Percentiles rank a stretch among this genome's conserved stretches.
Evolutionary conservation across 441 rosid genomes (phyloP).

Genomic region (Erodium moschatum): DNA sequence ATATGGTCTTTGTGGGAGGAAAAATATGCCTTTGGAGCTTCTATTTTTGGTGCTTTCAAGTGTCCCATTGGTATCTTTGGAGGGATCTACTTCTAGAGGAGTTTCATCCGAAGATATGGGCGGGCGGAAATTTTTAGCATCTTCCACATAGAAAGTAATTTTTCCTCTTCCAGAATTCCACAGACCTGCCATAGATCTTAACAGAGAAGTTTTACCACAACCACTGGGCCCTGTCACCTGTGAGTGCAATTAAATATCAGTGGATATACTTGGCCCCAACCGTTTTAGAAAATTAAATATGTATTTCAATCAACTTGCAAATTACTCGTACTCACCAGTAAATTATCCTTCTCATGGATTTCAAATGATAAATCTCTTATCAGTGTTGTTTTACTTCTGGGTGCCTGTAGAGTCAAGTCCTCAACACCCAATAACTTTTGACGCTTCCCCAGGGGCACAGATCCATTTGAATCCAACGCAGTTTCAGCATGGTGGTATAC

Average conservation of each 20-base stretch:
- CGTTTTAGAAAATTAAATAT: constrained; percentile 14
- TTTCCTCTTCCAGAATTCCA: constrained; percentile 82
- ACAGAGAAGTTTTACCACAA: constrained; percentile 85
- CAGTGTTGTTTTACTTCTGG: constrained; percentile 58
- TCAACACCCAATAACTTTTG: constrained; percentile 49
- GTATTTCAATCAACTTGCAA: constrained; percentile 17
- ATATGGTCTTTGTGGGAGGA: constrained; percentile 94
- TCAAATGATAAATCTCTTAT: constrained; percentile 54
- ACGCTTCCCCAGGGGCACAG: constrained; percentile 23
- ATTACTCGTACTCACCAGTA: constrained; percentile 52
- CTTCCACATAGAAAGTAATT: constrained; percentile 54
- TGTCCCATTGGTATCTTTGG: constrained; percentile 20
- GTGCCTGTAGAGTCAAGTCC: constrained; percentile 65
- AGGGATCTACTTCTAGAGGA: constrained; percentile 24
- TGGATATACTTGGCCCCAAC: constrained; percentile 5
- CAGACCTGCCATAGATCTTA: constrained; percentile 90
- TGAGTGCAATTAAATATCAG: constrained; percentile 19
- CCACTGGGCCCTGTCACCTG: constrained; percentile 94
- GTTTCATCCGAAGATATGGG: constrained; percentile 25
- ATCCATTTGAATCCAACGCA: constrained; percentile 48
- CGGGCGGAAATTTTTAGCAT: constrained; percentile 28
- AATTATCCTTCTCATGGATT: constrained; percentile 52
- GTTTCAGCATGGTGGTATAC: constrained; percentile 29
- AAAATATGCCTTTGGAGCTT: constrained; percentile 47
- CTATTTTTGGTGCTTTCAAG: constrained; percentile 26